These are phyloP conservation scores for Wallacemonas collosoma DNA, from an alignment of 208 protist species.

Conservation along the genomic window DNA sequence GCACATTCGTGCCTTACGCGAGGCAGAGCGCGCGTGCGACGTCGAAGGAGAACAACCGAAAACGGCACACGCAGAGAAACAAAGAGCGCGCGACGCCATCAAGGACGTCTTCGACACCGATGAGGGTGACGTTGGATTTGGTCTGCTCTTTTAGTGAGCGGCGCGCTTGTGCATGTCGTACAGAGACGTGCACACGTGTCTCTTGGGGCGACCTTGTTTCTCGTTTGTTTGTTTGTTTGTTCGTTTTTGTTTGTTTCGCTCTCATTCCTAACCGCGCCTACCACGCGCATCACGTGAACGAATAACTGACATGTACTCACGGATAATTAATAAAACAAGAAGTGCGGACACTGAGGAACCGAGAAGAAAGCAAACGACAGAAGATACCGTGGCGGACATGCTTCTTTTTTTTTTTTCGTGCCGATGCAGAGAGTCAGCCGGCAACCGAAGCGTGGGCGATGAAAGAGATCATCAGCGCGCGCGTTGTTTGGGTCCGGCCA, in stretches of 20 bases:
- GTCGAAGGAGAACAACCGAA: slow-evolving; percentile 49
- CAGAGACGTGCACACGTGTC: no score
- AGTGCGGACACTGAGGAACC: no score
- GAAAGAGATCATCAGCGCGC: no score
- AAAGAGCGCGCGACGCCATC: slow-evolving; percentile 21
- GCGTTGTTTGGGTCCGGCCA: no score
- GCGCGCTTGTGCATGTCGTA: no score
- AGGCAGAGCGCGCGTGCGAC: slow-evolving; percentile 31
- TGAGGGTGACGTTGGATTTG: slow-evolving; percentile 6
- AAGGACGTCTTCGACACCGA: slow-evolving; percentile 32
- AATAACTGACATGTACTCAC: no score
- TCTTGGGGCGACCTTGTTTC: background rate
- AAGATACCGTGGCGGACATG: no score
- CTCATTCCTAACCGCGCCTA: background rate
- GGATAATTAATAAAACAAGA: no score
- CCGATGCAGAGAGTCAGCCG: no score
- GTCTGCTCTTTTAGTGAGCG: slow-evolving; percentile 1
- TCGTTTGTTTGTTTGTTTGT: background rate
- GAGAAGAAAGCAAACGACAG: no score
- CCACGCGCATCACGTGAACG: background rate
- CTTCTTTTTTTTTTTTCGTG: no score
- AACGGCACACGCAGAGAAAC: slow-evolving; percentile 38
- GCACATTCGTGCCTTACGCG: slow-evolving; percentile 37
- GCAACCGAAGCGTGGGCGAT: no score
- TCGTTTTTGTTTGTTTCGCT: slow-evolving; percentile 11